Conservation (phyloP, 2,329 filamentous ascomycete species). For the Pseudofabraea citricarpa region DNA sequence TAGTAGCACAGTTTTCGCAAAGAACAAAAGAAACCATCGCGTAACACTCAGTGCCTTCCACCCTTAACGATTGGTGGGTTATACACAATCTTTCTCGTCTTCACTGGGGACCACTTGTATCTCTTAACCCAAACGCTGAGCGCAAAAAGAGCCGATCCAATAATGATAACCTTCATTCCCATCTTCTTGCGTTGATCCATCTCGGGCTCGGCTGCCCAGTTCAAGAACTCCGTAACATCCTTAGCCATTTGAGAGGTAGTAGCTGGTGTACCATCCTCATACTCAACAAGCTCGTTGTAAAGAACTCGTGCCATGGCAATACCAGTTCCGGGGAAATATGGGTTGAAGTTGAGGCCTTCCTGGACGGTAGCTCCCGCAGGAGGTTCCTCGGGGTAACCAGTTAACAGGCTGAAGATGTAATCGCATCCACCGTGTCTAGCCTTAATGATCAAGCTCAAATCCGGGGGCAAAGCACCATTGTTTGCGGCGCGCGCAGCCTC, state of each 20-base stretch:
- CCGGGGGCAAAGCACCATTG: conserved; percentile 94
- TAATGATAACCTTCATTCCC: conserved; percentile 91
- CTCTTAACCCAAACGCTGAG: conserved; percentile 97
- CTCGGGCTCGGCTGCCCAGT: conserved; percentile 98
- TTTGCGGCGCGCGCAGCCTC: conserved; percentile 97
- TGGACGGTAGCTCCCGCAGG: conserved; percentile 83
- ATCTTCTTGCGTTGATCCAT: conserved; percentile 99
- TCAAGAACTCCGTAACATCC: conserved; percentile 97
- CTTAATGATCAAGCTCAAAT: conserved; percentile 98
- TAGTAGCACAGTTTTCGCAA: conserved; percentile 25
- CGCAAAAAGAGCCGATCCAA: conserved; percentile 74
- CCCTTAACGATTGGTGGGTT: conserved; percentile 60
- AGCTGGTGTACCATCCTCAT: conserved; percentile 92
- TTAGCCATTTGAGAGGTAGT: conserved; percentile 99
- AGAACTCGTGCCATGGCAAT: conserved; percentile 99
- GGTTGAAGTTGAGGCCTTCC: conserved; percentile 98
- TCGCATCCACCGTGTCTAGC: conserved; percentile 95
- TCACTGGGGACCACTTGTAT: conserved; percentile 98
- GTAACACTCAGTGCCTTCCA: conserved; percentile 19
- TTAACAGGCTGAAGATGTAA: conserved; percentile 97
- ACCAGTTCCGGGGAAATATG: conserved; percentile 98
- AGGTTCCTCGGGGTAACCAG: conserved; percentile 94
- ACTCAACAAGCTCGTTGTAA: conserved; percentile 95
- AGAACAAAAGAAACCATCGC: conserved; percentile 23
- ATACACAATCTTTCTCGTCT: conserved; percentile 91